phyloP scores from a whole-genome alignment of 108 stramenopile genomes.

The Cyclotella atomus region DNA sequence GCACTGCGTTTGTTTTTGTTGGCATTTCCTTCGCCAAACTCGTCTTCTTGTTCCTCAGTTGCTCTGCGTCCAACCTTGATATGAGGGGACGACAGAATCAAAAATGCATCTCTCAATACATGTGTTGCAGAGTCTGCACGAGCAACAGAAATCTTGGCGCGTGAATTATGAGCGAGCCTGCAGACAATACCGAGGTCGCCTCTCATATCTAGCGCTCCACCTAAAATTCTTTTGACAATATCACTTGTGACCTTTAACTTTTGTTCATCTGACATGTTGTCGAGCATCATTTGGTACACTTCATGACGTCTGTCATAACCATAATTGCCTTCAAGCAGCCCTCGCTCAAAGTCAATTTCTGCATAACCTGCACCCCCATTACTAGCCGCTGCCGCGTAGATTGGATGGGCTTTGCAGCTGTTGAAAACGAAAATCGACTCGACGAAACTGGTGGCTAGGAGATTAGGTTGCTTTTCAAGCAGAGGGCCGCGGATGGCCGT shows the following conservation, averaged over 20 bases:
- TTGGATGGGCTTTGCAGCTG: slow-evolving; percentile 88
- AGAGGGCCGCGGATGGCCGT: slow-evolving; percentile 78
- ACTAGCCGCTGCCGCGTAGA: slow-evolving; percentile 75
- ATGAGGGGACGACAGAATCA: slow-evolving; percentile 60
- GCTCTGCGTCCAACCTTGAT: slow-evolving; percentile 67
- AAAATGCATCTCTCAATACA: slow-evolving; percentile 74
- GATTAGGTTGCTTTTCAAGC: slow-evolving; percentile 72
- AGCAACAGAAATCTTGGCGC: slow-evolving; percentile 14
- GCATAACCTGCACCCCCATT: slow-evolving; percentile 75
- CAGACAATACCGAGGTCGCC: slow-evolving; percentile 75
- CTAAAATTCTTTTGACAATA: slow-evolving; percentile 87
- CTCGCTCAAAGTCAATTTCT: slow-evolving; percentile 53
- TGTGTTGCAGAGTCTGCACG: slow-evolving; percentile 57
- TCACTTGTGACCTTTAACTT: slow-evolving; percentile 89
- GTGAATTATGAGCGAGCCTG: slow-evolving; percentile 32
- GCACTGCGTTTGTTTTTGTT: slow-evolving; percentile 65
- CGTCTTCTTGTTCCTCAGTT: slow-evolving; percentile 60
- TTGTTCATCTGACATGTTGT: slow-evolving; percentile 88
- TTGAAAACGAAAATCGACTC: slow-evolving; percentile 94
- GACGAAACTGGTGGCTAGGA: slow-evolving; percentile 89
- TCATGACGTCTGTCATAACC: slow-evolving; percentile 58
- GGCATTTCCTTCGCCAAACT: slow-evolving; percentile 53
- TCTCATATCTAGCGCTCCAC: slow-evolving; percentile 64
- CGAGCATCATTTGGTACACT: slow-evolving; percentile 86
- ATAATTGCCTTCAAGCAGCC: slow-evolving; percentile 50